Evolutionary conservation across 2,329 filamentous ascomycete species (phyloP).

Genomic region (Alternaria sp.): DNA sequence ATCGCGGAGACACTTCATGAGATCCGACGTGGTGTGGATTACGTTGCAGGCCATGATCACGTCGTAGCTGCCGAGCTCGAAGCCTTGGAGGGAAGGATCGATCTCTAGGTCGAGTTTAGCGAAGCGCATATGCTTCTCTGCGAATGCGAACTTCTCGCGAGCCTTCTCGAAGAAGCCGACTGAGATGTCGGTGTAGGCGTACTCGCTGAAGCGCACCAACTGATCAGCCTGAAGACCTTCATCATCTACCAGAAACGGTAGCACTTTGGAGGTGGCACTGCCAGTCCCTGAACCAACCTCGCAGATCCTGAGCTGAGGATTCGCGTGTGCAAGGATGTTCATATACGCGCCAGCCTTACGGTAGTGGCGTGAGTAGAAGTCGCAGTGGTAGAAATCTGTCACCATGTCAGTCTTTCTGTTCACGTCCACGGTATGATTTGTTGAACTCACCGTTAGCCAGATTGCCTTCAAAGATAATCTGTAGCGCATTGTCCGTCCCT

Average conservation of each 20-base stretch:
- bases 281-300: constrained; percentile 16
- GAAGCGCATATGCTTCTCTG: constrained; percentile 12
- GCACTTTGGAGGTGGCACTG: not conserved
- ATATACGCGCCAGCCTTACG: constrained; percentile 7
- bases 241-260: constrained; percentile 2
- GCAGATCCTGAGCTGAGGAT: constrained; percentile 12
- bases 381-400: constrained; percentile 6
- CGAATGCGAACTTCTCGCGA: constrained; percentile 6
- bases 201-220: constrained; percentile 10
- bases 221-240: constrained; percentile 8
- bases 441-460: constrained; percentile 1
- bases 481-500: constrained; percentile 2
- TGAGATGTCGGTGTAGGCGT: constrained; percentile 16
- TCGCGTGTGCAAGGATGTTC: constrained; percentile 4
- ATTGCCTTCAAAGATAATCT: constrained; percentile 11
- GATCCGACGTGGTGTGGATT: constrained; percentile 17
- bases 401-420: not conserved
- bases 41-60: constrained; percentile 20
- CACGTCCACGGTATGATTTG: not conserved
- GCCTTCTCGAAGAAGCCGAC: constrained; percentile 10
- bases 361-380: constrained; percentile 6
- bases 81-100: constrained; percentile 13
- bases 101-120: constrained; percentile 12
- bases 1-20: constrained; percentile 3
- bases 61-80: constrained; percentile 17